These are phyloP conservation scores for Umbelopsis sp. DNA, from an alignment of 192 early-diverging fungal genomes.

Conservation along the genomic window DNA sequence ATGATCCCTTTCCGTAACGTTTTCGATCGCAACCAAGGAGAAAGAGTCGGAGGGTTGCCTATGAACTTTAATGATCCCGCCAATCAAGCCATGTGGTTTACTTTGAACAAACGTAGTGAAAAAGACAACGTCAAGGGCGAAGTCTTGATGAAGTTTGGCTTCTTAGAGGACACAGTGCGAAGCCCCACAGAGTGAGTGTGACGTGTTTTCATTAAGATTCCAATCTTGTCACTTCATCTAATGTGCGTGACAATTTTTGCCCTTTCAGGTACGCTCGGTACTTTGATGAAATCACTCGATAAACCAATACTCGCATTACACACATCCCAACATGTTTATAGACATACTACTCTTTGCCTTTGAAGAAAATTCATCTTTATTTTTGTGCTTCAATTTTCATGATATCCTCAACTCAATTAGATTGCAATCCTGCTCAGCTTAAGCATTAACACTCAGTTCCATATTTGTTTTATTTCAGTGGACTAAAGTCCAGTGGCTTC, in stretches of 20 bases:
- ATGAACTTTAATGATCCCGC: constrained; percentile 25
- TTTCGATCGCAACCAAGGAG: constrained; percentile 26
- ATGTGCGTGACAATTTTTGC: neutral
- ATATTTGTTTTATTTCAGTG: constrained; percentile 58
- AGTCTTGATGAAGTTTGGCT: constrained; percentile 35
- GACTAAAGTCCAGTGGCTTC: constrained; percentile 75
- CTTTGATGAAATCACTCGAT: constrained; percentile 13
- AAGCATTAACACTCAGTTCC: neutral
- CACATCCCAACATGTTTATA: neutral
- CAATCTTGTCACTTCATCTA: neutral
- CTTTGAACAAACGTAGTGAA: constrained; percentile 32
- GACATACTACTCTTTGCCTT: neutral
- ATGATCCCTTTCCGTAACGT: constrained; percentile 51
- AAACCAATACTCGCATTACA: neutral
- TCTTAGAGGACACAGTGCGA: constrained; percentile 17
- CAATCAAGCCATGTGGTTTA: constrained; percentile 22
- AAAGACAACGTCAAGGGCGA: constrained; percentile 36
- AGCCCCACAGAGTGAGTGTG: constrained; percentile 17
- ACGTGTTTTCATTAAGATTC: neutral
- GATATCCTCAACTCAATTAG: neutral
- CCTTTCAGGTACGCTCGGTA: constrained; percentile 2
- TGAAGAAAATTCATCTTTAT: neutral
- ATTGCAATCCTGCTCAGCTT: neutral
- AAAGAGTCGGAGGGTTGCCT: constrained; percentile 8
- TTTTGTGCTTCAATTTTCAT: constrained; percentile 4